A percentile compares a stretch with the other conserved stretches of the same genome.
Evolutionary conservation across 2,329 filamentous ascomycete species (phyloP).

Genomic region (Paramyrothecium roridum): DNA sequence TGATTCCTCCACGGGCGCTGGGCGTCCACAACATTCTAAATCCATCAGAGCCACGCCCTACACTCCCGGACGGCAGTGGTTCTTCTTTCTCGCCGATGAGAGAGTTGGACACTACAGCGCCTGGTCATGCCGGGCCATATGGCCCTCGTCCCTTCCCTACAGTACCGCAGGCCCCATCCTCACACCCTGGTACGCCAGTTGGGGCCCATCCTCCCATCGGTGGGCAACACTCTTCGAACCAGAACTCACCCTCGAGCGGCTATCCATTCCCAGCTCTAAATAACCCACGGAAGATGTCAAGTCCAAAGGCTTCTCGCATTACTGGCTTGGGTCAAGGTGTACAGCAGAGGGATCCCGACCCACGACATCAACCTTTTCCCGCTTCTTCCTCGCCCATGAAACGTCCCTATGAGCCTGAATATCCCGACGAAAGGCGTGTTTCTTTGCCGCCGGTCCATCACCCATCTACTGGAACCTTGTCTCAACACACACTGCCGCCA

Average conservation of each 20-base stretch:
- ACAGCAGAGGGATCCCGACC: constrained; percentile 16
- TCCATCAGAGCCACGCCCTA: constrained; percentile 24
- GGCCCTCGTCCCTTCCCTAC: constrained; percentile 17
- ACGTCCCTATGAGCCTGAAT: constrained; percentile 25
- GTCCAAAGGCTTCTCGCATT: constrained; percentile 25
- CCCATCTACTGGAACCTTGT: constrained; percentile 16
- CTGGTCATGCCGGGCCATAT: constrained; percentile 17
- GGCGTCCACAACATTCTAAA: constrained; percentile 37
- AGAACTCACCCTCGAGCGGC: constrained; percentile 24
- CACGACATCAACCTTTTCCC: constrained; percentile 13
- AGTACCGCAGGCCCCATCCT: constrained; percentile 23
- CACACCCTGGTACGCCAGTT: constrained; percentile 29
- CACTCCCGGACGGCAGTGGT: constrained; percentile 11
- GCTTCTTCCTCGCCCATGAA: constrained; percentile 24
- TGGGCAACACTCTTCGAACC: constrained; percentile 26
- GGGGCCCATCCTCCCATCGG: constrained; percentile 20
- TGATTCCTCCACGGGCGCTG: constrained; percentile 20
- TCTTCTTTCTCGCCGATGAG: constrained; percentile 11
- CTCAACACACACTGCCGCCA: constrained; percentile 14
- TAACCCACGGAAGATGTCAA: constrained; percentile 24
- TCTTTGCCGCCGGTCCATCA: constrained; percentile 21
- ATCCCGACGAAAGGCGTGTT: constrained; percentile 18
- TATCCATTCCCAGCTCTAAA: constrained; percentile 27
- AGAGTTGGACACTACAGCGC: constrained; percentile 13
- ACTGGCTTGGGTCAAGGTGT: constrained; percentile 21